Evolutionary conservation across 129 eudicot genomes (phyloP), one percentile per base, ranked within the genome.

Genomic region (Escallonia herrerae): DNA sequence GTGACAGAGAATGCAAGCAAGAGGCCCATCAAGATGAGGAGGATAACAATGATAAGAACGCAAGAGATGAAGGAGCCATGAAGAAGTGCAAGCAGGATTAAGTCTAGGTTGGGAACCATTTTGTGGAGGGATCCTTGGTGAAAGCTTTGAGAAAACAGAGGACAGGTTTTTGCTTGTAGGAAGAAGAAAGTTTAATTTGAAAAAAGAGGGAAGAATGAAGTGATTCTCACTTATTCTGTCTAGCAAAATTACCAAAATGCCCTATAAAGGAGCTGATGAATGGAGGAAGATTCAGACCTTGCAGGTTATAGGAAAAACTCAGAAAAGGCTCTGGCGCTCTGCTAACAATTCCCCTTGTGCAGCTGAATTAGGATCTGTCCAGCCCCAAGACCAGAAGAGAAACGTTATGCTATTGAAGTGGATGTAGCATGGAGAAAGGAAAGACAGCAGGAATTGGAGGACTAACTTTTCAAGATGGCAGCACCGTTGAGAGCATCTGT

Each of bases 31-130:
- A 78, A 52, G 41, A 87, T 76, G 43, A 72, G 15, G 66, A 81
- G 69, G 56, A 81, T 40, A 42, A 78, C 66, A 59, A 87, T 40
- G 7, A 86, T 76, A 47, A 85, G 77, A 79, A 79, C 60, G 74
- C 74, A 59, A 63, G 88, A 82, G 60, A 82, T 77, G 58, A 82
- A 63, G 42, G 88, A 79, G 58, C 84, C 80, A 65, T 82, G 88
- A 43, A 86, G 80, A 69, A 86, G 85, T 47, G 86, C 75, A 43
- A 83, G 71, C 69, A 87, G 85, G 66, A 87, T 70, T 39, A 87
- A 66, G 70, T 87, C 87, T 37, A 83, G 15, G 62, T 76, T 80
- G 68, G 81, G 81, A 58, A 81, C 67, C 88, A 82, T 75, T 61
- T 65, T 63, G 9, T 13, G 51, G 39, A 33, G 52, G 22, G 60